These are phyloP conservation scores for Cordyceps pruinosa DNA, from an alignment of 2,329 filamentous ascomycete genomes.

Conservation along the genomic window DNA sequence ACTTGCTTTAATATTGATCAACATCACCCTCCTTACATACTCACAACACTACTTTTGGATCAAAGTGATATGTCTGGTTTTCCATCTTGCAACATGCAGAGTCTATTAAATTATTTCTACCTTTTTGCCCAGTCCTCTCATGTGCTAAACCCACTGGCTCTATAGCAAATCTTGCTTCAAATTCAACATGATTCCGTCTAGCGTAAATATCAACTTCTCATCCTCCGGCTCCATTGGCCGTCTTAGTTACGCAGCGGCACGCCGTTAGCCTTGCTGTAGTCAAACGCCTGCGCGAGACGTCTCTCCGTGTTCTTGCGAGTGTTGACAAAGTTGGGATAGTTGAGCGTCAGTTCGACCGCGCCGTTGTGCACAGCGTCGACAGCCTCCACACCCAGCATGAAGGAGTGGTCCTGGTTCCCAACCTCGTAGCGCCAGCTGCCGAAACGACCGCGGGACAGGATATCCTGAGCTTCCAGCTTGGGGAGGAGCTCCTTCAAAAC, in stretches of 20 bases:
- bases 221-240: not conserved
- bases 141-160: not conserved
- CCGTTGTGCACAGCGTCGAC: conserved; percentile 86
- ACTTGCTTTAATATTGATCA: not conserved
- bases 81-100: not conserved
- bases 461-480: conserved; percentile 83
- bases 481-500: conserved; percentile 89
- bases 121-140: not conserved
- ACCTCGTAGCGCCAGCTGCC: conserved; percentile 97
- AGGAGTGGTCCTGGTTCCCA: conserved; percentile 95
- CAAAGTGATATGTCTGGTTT: not conserved
- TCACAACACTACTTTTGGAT: no score
- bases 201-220: conserved; percentile 7
- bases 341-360: conserved; percentile 84
- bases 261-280: conserved; percentile 31
- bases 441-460: conserved; percentile 93
- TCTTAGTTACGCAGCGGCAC: conserved; percentile 31
- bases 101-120: conserved; percentile 7
- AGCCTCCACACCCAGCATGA: conserved; percentile 94
- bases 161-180: not conserved
- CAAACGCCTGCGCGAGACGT: conserved; percentile 39
- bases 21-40: no score
- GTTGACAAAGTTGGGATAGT: conserved; percentile 97
- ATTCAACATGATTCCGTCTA: conserved; percentile 16
- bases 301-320: conserved; percentile 52